Conservation (phyloP, 352 stramenopile genomes). For the Thraustotheca clavata region DNA sequence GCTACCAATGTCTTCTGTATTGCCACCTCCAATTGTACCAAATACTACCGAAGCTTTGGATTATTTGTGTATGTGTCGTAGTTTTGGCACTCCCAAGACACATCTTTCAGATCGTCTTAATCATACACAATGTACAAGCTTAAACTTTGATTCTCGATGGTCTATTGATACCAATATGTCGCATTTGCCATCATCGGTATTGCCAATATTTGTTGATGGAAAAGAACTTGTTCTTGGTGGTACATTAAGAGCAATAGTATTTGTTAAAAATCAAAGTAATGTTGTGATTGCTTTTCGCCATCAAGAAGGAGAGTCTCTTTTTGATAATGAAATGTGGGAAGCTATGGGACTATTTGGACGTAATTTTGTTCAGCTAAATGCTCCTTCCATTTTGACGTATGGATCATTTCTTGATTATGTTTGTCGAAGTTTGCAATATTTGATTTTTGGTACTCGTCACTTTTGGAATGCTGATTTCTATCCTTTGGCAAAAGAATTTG, state of each 20-base stretch:
- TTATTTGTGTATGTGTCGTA: conserved; percentile 16
- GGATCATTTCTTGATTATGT: conserved; percentile 2
- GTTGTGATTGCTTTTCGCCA: conserved; percentile 18
- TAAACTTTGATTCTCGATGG: conserved; percentile 10
- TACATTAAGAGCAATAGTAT: neutral
- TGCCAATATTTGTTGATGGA: neutral
- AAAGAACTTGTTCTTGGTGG: conserved; percentile 3
- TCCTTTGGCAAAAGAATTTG: neutral
- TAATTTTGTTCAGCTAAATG: conserved; percentile 5
- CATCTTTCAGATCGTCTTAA: conserved; percentile 9
- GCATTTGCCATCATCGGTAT: neutral
- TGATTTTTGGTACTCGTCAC: conserved; percentile 15
- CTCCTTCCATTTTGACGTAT: neutral
- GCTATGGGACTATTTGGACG: conserved; percentile 18
- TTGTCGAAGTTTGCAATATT: neutral
- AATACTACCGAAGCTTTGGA: neutral
- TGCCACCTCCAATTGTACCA: neutral
- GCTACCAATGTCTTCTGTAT: neutral
- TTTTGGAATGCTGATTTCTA: neutral
- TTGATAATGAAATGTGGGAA: conserved; percentile 18
- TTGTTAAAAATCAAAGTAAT: neutral
- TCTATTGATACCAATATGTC: conserved; percentile 10
- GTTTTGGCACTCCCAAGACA: conserved; percentile 1
- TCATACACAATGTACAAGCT: neutral
- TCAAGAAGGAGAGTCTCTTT: conserved; percentile 10